Evolutionary conservation across 2,329 filamentous ascomycete genomes (phyloP).

Genomic region (Fusarium humuli): DNA sequence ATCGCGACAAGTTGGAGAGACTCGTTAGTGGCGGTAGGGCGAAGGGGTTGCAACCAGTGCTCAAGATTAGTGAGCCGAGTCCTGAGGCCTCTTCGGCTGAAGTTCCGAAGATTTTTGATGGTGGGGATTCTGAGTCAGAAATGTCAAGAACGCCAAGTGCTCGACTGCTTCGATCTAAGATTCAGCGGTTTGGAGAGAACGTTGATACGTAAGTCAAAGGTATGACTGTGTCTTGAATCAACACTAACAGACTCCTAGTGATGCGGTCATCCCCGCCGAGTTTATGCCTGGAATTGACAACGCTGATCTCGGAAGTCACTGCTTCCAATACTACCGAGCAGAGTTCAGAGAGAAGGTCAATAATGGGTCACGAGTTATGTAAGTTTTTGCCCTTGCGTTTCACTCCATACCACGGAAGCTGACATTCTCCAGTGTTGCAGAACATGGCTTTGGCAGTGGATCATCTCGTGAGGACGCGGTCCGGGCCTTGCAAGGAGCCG

Average conservation of each 20-base stretch:
- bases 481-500: constrained; percentile 21
- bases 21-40: background rate
- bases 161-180: background rate
- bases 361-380: constrained; percentile 21
- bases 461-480: constrained; percentile 32
- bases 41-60: background rate
- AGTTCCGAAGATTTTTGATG: background rate
- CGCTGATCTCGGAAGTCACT: constrained; percentile 37
- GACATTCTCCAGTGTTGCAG: background rate
- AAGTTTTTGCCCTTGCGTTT: background rate
- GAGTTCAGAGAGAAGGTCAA: constrained; percentile 29
- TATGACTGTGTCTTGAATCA: too few relatives aligned
- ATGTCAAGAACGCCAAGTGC: background rate
- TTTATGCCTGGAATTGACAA: constrained; percentile 37
- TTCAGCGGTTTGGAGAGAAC: background rate
- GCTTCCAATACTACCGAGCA: constrained; percentile 35
- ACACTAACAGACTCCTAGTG: background rate
- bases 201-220: background rate
- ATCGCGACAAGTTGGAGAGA: background rate
- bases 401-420: background rate
- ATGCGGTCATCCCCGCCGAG: constrained; percentile 16
- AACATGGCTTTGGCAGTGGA: background rate
- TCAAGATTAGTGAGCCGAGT: background rate
- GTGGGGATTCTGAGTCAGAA: background rate
- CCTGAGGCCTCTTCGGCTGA: background rate